Evolutionary conservation across 768 basidiomycete genomes (phyloP), one percentile per base, ranked within the genome.

Genomic region (Tulasnella sp.): DNA sequence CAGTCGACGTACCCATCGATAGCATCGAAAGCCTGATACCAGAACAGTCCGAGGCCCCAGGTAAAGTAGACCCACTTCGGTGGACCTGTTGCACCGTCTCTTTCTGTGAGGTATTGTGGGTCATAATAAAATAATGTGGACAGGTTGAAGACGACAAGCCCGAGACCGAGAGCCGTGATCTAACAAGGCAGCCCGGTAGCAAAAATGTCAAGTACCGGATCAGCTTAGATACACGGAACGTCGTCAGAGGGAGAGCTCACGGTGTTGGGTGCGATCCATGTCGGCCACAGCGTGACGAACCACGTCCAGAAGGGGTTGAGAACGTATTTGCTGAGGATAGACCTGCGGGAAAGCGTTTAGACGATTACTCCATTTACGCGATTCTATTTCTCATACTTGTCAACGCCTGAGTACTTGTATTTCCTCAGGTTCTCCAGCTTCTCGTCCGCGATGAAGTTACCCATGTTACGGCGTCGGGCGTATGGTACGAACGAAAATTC

Each of bases 31-130:
- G 85, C 92, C 84, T 99, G 97, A 80, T 99, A 99, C 75, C 91
- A 82, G 82, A 99, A 99, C 69, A 99, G 84, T 1, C 96, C 96
- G 49, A 89, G 82, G 0, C 89, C 93, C 91, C 95, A 98, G 7
- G 94, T 94, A 81, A 92, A 92, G 83, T 96, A 99, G 22, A 98
- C 84, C 96, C 96, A 97, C 54, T 87, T 86, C 0, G 96, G 95
- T 2, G 90, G 90, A 0, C 88, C 88, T 9, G 80, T 79, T 7
- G 85, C 86, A 5, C 89, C 90, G 6, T 88, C 91, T 76, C 89
- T 89, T 76, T 92, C 88, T 12, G 89, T 86, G 67, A 91, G 84
- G 82, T 93, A 93, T 37, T 86, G 81, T 1, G 93, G 93, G 83
- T 99, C 96, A 81, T 91, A 95, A 80, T 91, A 90, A 1, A 96